Base-by-base conservation (phyloP, 257 asterid genomes). In the Parsonsia alboflavescens region DNA sequence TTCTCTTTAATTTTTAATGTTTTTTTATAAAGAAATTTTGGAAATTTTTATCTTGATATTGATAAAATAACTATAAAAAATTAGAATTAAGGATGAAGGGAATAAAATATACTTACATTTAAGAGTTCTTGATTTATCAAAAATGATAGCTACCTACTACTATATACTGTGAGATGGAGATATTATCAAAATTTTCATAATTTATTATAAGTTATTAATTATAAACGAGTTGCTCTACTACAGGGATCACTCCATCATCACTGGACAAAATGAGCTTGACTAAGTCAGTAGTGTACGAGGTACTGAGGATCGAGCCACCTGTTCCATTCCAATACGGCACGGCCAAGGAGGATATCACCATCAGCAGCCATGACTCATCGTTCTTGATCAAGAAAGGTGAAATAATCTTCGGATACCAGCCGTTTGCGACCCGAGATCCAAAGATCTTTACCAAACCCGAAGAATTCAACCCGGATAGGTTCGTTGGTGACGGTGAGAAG, bases 301-400 rank as follows among this genome's bases (percentile, higher is more conserved):
- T 71, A 0, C 50, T 93, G 10, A 65, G 98, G 45, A 86, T 93
- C 1, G 95, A 89, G 2, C 97, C 96, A 0, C 88, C 97, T 0
- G 89, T 93, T 0, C 91, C 98, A 2, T 93, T 80, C 26, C 97
- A 93, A 64, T 93, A 93, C 72, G 97, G 83, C 0, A 85, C 80
- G 21, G 97, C 93, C 0, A 85, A 80, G 24, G 75, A 76, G 61
- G 91, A 93, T 49, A 83, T 90, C 54, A 19, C 79, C 0, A 68
- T 93, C 9, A 65, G 54, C 19, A 90, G 66, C 76, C 97, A 93
- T 15, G 96, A 93, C 2, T 78, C 89, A 0, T 17, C 80, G 0
- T 93, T 90, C 81, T 8, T 62, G 78, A 75, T 93, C 45, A 88
- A 88, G 80, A 87, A 90, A 70, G 98, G 92, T 6, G 98, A 93